phyloP scores from a whole-genome alignment of 2,329 filamentous ascomycete species.

The Pseudocercospora eumusae region DNA sequence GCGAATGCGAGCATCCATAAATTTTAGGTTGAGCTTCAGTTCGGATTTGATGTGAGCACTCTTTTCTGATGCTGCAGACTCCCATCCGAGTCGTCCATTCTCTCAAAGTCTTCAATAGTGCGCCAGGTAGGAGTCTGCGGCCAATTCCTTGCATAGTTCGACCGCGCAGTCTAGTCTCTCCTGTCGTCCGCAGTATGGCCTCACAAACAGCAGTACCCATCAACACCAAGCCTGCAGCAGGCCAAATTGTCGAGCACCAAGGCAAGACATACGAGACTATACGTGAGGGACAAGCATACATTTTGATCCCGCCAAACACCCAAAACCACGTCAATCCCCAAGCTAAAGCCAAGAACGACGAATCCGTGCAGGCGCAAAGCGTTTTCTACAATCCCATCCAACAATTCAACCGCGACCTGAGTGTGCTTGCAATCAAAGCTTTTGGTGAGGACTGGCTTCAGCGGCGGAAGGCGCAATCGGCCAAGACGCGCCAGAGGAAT shows the following conservation, averaged over 20 bases:
- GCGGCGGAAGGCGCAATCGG: slow-evolving; percentile 33
- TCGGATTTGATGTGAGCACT: not conserved
- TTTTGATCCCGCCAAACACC: slow-evolving; percentile 61
- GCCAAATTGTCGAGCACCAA: slow-evolving; percentile 39
- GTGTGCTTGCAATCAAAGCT: slow-evolving; percentile 85
- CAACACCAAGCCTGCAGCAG: slow-evolving; percentile 31
- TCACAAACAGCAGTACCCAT: slow-evolving; percentile 23
- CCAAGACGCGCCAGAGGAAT: slow-evolving; percentile 38
- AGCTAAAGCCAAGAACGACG: slow-evolving; percentile 45
- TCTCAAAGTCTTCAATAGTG: not conserved
- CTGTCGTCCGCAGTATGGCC: slow-evolving; percentile 10
- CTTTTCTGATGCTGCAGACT: slow-evolving; percentile 19
- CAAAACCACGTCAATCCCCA: slow-evolving; percentile 52
- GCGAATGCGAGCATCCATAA: too few species aligned
- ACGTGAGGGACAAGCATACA: slow-evolving; percentile 67
- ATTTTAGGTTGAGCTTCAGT: not conserved
- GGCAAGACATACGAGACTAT: slow-evolving; percentile 53
- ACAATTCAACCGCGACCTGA: slow-evolving; percentile 96
- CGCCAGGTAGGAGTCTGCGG: slow-evolving; percentile 23
- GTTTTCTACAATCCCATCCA: slow-evolving; percentile 99
- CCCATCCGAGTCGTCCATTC: slow-evolving; percentile 17
- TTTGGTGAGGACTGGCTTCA: slow-evolving; percentile 68
- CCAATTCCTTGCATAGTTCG: slow-evolving; percentile 5
- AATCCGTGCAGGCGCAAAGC: slow-evolving; percentile 59
- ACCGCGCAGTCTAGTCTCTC: slow-evolving; percentile 8